Percentiles rank a stretch among this genome's conserved stretches.
phyloP scores from a whole-genome alignment of 2,329 filamentous ascomycete genomes.

The Alternaria triticimaculans region DNA sequence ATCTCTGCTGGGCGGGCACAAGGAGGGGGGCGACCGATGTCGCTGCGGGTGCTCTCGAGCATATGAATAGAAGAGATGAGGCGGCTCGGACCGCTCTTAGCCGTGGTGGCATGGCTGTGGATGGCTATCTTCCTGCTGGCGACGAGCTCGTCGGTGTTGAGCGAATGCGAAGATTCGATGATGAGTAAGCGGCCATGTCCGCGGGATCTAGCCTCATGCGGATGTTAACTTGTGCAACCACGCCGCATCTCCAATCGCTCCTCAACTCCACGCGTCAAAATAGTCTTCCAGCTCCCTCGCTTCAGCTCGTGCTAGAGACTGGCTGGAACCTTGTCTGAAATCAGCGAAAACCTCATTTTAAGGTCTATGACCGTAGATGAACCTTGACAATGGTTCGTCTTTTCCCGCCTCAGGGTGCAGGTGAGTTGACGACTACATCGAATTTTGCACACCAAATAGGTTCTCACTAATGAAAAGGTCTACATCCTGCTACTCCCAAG shows the following conservation, averaged over 20 bases:
- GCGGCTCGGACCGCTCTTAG: slow-evolving; percentile 39
- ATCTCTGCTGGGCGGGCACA: slow-evolving; percentile 58
- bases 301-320: background rate
- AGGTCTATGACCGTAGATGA: background rate
- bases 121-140: slow-evolving; percentile 1
- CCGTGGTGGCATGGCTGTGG: slow-evolving; percentile 45
- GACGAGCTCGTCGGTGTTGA: background rate
- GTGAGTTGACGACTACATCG: background rate
- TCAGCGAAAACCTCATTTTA: background rate
- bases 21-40: slow-evolving; percentile 35
- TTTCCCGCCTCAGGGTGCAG: background rate
- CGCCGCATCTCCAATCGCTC: background rate
- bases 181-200: slow-evolving; percentile 12
- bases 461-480: background rate
- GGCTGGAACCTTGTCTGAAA: background rate
- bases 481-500: background rate
- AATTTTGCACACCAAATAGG: background rate
- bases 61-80: slow-evolving; percentile 29
- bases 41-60: slow-evolving; percentile 12
- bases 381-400: background rate
- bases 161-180: slow-evolving; percentile 11
- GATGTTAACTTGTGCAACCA: background rate
- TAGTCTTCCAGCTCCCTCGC: background rate
- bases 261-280: background rate
- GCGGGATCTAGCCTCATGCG: slow-evolving; percentile 9